Evolutionary conservation across 2,329 filamentous ascomycete species (phyloP).

Genomic region (Dendrostoma leiphaemia): DNA sequence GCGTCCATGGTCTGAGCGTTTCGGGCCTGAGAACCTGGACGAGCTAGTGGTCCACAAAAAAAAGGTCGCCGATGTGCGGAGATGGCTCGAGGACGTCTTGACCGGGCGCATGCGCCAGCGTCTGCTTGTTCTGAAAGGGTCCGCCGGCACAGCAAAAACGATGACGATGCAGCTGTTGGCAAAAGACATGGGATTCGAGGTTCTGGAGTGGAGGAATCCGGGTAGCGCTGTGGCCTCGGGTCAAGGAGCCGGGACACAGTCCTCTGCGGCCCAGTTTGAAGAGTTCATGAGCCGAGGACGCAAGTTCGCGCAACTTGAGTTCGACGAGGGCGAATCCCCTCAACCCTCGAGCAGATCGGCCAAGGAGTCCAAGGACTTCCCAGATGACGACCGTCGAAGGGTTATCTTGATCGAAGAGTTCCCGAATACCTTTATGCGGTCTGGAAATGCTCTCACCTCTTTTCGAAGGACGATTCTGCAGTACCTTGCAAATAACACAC

Average conservation of each 20-base stretch:
- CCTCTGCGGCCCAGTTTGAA: slow-evolving; percentile 79
- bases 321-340: slow-evolving; percentile 36
- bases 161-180: slow-evolving; percentile 79
- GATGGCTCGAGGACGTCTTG: slow-evolving; percentile 77
- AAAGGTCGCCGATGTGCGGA: slow-evolving; percentile 82
- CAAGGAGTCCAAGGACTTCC: slow-evolving; percentile 4
- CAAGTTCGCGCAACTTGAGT: slow-evolving; percentile 68
- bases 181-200: slow-evolving; percentile 69
- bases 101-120: slow-evolving; percentile 64
- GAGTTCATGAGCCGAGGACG: slow-evolving; percentile 84
- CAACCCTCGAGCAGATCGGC: slow-evolving; percentile 23
- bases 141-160: slow-evolving; percentile 90
- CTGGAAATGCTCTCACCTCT: slow-evolving; percentile 61
- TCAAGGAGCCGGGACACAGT: slow-evolving; percentile 65
- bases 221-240: slow-evolving; percentile 54
- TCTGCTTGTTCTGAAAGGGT: slow-evolving; percentile 81
- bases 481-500: slow-evolving; percentile 68
- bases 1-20: slow-evolving; percentile 85
- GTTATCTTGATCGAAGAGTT: slow-evolving; percentile 81
- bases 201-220: slow-evolving; percentile 92
- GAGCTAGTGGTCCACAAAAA: slow-evolving; percentile 94
- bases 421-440: slow-evolving; percentile 69
- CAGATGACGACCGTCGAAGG: slow-evolving; percentile 36
- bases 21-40: slow-evolving; percentile 69
- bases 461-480: slow-evolving; percentile 75